Base-by-base conservation (phyloP, 441 rosid genomes). In the Gossypium schwendimanii region DNA sequence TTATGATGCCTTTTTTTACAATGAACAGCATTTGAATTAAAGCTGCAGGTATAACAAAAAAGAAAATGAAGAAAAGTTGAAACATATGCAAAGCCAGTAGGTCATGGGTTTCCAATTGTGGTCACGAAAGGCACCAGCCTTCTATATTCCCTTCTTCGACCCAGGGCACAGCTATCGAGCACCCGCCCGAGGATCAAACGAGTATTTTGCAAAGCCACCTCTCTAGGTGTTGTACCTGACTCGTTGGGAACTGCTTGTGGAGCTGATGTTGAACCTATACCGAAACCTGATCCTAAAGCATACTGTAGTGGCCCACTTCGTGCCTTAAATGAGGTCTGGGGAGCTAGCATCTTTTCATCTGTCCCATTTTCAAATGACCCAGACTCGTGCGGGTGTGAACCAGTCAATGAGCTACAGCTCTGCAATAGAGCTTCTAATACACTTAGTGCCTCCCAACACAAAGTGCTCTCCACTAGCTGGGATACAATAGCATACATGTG, bases 401-500 rank as follows among this genome's bases (percentile, higher is more conserved):
- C 92, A 11, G 93, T 77, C 64, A 91, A 70, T 3, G 97, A 88
- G 80, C 99, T 89, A 55, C 98, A 95, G 81, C 99, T 95, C 82
- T 93, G 99, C 75, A 93, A 74, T 73, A 95, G 98, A 18, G 97
- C 97, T 87, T 95, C 98, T 73, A 95, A 78, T 36, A 95, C 99
- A 44, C 94, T 86, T 59, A 89, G 74, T 18, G 99, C 99, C 79
- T 95, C 99, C 97, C 97, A 95, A 69, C 94, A 93, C 81, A 91
- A 73, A 4, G 97, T 87, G 83, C 98, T 95, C 84, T 95, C 99
- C 26, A 93, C 97, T 67, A 95, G 79, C 85, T 95, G 99, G 15
- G 98, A 95, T 70, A 93, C 98, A 23, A 95, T 87, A 4, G 97
- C 92, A 69, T 95, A 95, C 99, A 93, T 93, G 76, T 91, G 98